These are phyloP conservation scores for Beta macrorhiza DNA, from an alignment of 179 eudicot genomes.

Conservation along the genomic window DNA sequence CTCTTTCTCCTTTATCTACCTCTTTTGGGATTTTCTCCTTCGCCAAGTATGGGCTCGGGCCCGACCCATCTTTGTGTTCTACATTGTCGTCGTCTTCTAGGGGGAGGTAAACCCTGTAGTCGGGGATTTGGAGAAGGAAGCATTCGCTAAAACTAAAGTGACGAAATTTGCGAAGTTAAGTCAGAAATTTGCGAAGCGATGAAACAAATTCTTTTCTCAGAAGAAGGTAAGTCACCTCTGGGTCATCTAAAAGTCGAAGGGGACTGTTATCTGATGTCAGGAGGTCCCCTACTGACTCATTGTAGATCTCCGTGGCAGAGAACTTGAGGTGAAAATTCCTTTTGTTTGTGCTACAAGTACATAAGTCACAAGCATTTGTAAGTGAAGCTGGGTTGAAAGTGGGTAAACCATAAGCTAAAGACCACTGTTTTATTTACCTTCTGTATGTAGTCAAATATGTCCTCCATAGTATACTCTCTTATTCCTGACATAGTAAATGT, in stretches of 20 bases:
- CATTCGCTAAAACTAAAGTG: conserved; percentile 30
- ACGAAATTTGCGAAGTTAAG: not conserved
- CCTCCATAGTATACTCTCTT: conserved; percentile 72
- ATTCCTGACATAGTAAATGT: conserved; percentile 85
- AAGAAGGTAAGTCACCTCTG: conserved; percentile 62
- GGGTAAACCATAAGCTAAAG: not conserved
- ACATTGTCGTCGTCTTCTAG: conserved; percentile 44
- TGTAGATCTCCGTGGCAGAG: conserved; percentile 96
- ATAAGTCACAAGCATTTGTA: conserved; percentile 22
- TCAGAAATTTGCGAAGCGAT: too few relatives aligned
- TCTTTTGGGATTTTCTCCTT: conserved; percentile 56
- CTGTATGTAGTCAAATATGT: conserved; percentile 54
- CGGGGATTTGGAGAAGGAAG: conserved; percentile 47
- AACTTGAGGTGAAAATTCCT: conserved; percentile 76
- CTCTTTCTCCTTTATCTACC: conserved; percentile 7
- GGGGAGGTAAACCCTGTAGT: conserved; percentile 41
- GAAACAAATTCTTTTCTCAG: too few relatives aligned
- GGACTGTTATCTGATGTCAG: conserved; percentile 67
- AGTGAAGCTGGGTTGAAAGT: conserved; percentile 10
- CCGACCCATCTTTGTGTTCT: conserved; percentile 66
- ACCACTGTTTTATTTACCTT: conserved; percentile 37
- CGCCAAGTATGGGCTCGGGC: conserved; percentile 57
- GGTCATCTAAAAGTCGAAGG: conserved; percentile 89
- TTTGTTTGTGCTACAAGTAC: conserved; percentile 63
- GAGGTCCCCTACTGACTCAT: conserved; percentile 91